Evolutionary conservation across 73 alveolate genomes (phyloP).

Genomic region (Urostyla sp.): DNA sequence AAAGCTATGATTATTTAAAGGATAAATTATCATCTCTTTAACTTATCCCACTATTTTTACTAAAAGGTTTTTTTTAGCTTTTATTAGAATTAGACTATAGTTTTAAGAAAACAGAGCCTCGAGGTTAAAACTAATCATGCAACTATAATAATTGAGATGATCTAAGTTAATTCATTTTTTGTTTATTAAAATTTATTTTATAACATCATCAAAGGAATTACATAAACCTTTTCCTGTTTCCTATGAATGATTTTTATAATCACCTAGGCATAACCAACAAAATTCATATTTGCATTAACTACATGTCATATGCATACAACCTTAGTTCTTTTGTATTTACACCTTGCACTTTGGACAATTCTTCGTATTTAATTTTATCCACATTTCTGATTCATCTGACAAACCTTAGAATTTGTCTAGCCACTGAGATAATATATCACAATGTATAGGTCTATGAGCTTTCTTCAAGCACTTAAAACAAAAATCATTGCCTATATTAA

Average conservation of each 20-base stretch:
- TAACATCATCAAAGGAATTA: conserved; percentile 57
- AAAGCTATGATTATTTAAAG: too few relatives aligned
- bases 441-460: conserved; percentile 87
- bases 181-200: too few relatives aligned
- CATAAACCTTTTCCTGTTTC: conserved; percentile 67
- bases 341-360: conserved; percentile 97
- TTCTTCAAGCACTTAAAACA: conserved; percentile 90
- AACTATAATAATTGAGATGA: too few relatives aligned
- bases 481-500: conserved; percentile 40
- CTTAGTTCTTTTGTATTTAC: conserved; percentile 94
- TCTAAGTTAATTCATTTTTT: too few relatives aligned
- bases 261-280: conserved; percentile 94
- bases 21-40: too few relatives aligned
- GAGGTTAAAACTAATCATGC: too few relatives aligned
- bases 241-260: conserved; percentile 71
- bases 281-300: conserved; percentile 89
- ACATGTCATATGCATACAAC: conserved; percentile 97
- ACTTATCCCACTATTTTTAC: too few relatives aligned
- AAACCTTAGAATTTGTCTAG: conserved; percentile 20
- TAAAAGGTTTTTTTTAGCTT: too few relatives aligned
- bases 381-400: conserved; percentile 44
- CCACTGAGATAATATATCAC: conserved; percentile 85
- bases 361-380: conserved; percentile 78
- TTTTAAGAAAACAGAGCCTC: too few relatives aligned
- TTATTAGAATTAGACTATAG: too few relatives aligned